Evolutionary conservation across 2,329 filamentous ascomycete species (phyloP).

Genomic region (Sphaerostilbella broomeana): DNA sequence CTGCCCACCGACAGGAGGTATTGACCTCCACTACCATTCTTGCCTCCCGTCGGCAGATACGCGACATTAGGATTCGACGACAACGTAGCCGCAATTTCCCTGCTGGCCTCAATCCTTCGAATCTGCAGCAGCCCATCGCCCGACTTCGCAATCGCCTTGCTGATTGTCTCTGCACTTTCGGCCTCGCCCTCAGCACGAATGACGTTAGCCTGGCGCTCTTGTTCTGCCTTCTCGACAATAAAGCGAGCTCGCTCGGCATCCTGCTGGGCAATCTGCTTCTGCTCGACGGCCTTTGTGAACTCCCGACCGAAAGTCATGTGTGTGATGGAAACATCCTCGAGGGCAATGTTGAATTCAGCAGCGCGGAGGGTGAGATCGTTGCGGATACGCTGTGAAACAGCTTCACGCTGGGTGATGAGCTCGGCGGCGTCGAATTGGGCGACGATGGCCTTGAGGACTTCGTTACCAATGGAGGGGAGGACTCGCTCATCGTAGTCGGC

Average conservation of each 20-base stretch:
- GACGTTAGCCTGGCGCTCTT: constrained; percentile 97
- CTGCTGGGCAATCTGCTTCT: constrained; percentile 99
- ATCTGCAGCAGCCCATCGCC: constrained; percentile 95
- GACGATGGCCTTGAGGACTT: constrained; percentile 97
- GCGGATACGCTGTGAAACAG: constrained; percentile 90
- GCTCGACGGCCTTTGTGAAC: constrained; percentile 97
- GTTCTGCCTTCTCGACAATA: constrained; percentile 97
- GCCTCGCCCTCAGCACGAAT: constrained; percentile 97
- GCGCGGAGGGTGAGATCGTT: constrained; percentile 87
- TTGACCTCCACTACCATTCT: constrained; percentile 49
- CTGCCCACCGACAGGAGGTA: constrained; percentile 48
- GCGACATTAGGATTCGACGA: constrained; percentile 90
- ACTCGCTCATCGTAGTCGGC: constrained; percentile 98
- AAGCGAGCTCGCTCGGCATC: constrained; percentile 96
- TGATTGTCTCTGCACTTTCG: constrained; percentile 92
- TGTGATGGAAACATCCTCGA: constrained; percentile 98
- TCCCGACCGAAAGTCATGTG: constrained; percentile 99
- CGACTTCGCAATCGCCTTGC: constrained; percentile 84
- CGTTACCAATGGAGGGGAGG: constrained; percentile 96
- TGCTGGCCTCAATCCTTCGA: constrained; percentile 91
- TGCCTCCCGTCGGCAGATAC: constrained; percentile 69
- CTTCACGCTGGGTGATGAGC: constrained; percentile 97
- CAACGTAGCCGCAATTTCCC: constrained; percentile 88
- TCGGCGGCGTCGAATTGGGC: constrained; percentile 98
- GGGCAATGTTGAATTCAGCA: constrained; percentile 95